phyloP scores from a whole-genome alignment of 2,329 filamentous ascomycete species.

The Waltergamsia citrina region DNA sequence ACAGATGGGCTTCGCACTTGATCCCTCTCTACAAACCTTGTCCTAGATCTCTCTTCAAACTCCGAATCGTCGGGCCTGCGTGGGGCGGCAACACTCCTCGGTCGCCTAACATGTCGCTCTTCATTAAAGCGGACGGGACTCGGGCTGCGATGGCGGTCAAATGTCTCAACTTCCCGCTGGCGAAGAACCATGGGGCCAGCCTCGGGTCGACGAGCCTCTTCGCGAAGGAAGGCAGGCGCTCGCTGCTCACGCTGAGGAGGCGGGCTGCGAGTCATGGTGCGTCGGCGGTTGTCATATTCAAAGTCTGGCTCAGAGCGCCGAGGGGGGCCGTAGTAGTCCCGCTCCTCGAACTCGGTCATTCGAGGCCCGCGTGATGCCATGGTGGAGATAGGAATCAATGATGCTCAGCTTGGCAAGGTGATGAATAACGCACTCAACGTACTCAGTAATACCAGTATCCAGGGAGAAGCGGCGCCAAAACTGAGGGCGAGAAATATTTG shows the following conservation, averaged over 20 bases:
- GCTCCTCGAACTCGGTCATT: conserved; percentile 33
- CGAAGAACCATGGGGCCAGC: conserved; percentile 44
- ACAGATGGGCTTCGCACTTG: conserved; percentile 26
- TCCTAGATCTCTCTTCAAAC: conserved; percentile 2
- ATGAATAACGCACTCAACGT: no score
- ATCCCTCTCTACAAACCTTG: conserved; percentile 5
- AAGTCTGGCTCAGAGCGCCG: conserved; percentile 21
- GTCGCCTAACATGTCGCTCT: conserved; percentile 30
- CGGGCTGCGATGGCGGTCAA: conserved; percentile 33
- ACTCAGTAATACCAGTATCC: no score
- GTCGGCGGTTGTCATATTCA: conserved; percentile 10
- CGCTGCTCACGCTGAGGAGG: conserved; percentile 23
- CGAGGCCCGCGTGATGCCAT: conserved; percentile 15
- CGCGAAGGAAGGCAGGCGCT: conserved; percentile 40
- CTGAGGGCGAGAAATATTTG: no score
- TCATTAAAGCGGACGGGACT: conserved; percentile 28
- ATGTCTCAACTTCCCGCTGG: conserved; percentile 43
- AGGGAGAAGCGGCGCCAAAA: no score
- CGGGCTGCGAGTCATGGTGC: conserved; percentile 13
- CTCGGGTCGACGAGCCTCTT: conserved; percentile 36
- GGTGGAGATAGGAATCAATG: conserved; percentile 2
- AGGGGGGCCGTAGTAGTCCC: conserved; percentile 29
- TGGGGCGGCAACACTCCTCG: conserved; percentile 32
- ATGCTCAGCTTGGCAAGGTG: no score
- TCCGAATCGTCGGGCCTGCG: conserved; percentile 13